Evolutionary conservation across 441 rosid species (phyloP).

Genomic region (Croton setiger): DNA sequence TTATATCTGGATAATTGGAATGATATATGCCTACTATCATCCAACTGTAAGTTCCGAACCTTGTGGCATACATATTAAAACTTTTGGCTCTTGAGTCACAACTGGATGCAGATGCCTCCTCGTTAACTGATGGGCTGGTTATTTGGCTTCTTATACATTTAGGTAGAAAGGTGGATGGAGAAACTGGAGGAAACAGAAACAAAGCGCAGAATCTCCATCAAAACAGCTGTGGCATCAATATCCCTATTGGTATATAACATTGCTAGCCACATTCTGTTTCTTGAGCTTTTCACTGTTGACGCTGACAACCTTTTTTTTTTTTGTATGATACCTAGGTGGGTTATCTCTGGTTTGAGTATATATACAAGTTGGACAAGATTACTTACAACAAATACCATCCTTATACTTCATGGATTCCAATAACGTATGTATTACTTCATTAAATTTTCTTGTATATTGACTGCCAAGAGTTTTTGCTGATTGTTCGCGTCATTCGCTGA

Average conservation of each 20-base stretch:
- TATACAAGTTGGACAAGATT: conserved; percentile 90
- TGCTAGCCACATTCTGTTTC: not conserved
- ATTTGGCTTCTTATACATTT: conserved; percentile 18
- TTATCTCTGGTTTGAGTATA: conserved; percentile 82
- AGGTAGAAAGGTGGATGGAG: conserved; percentile 99
- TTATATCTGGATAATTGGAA: conserved; percentile 96
- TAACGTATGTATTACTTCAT: conserved; percentile 55
- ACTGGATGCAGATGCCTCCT: not conserved
- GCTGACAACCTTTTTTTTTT: conserved; percentile 4
- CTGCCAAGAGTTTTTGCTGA: conserved; percentile 15
- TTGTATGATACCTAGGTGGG: conserved; percentile 58
- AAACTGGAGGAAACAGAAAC: conserved; percentile 90
- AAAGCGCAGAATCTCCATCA: conserved; percentile 63
- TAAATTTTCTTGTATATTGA: conserved; percentile 13
- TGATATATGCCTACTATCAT: conserved; percentile 97
- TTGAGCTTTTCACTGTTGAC: not conserved
- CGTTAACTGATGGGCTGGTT: conserved; percentile 9
- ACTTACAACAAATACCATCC: conserved; percentile 96
- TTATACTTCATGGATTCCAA: conserved; percentile 99
- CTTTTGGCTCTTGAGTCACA: conserved; percentile 22
- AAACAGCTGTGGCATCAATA: conserved; percentile 53
- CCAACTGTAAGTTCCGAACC: conserved; percentile 61
- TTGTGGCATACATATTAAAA: not conserved
- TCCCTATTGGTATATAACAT: conserved; percentile 62
- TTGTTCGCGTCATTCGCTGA: conserved; percentile 21